phyloP scores from a whole-genome alignment of 768 basidiomycete species.

The Glaciozyma antarctica region DNA sequence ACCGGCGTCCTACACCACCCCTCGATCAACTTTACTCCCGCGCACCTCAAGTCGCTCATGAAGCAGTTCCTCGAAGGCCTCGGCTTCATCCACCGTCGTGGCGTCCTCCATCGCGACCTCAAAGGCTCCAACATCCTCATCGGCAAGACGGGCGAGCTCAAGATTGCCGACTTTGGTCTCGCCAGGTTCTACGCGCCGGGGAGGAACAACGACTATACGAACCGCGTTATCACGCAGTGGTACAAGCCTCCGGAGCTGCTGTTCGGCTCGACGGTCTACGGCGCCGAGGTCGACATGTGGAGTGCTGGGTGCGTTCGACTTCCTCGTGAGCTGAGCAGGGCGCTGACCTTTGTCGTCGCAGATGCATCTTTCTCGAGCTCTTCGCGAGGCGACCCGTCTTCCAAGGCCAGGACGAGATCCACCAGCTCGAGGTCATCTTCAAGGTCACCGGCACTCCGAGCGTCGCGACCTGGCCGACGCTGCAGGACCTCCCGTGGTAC shows the following conservation, averaged over 20 bases:
- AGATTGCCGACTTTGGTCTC: constrained; percentile 93
- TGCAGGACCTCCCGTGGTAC: constrained; percentile 87
- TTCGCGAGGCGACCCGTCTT: constrained; percentile 95
- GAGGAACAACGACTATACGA: constrained; percentile 88
- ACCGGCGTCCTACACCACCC: constrained; percentile 88
- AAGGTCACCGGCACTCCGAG: constrained; percentile 76
- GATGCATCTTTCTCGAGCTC: constrained; percentile 97
- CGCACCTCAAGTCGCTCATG: constrained; percentile 89
- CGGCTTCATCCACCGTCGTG: constrained; percentile 88
- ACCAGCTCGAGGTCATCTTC: constrained; percentile 90
- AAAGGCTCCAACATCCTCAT: constrained; percentile 98
- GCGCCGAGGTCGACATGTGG: constrained; percentile 99
- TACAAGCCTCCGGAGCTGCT: constrained; percentile 92
- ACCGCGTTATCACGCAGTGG: constrained; percentile 97
- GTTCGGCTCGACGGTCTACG: constrained; percentile 91
- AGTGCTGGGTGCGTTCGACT: constrained; percentile 97
- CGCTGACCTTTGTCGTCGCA: constrained; percentile 37
- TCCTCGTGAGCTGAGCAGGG: not conserved
- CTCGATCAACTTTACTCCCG: constrained; percentile 68
- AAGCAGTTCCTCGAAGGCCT: constrained; percentile 91
- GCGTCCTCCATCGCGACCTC: constrained; percentile 95
- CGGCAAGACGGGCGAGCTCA: constrained; percentile 81
- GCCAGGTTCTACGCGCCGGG: constrained; percentile 93
- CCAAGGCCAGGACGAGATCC: constrained; percentile 94
- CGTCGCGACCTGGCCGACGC: constrained; percentile 55